Conservation (phyloP, 768 basidiomycete genomes). For the Leucocoprinus sp. region DNA sequence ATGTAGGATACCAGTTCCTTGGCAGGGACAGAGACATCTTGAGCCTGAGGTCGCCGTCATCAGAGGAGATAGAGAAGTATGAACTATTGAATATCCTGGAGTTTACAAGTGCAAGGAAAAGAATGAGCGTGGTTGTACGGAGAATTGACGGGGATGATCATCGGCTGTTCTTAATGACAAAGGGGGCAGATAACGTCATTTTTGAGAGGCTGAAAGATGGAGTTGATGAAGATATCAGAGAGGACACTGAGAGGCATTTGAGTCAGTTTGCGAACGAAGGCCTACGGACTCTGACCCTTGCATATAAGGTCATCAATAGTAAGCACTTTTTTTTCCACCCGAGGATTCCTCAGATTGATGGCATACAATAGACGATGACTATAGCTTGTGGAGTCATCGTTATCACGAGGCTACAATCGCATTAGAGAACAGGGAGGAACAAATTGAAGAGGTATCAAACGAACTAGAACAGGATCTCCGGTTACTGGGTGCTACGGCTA, state of each 20-base stretch:
- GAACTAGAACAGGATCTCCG: constrained; percentile 74
- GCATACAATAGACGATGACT: constrained; percentile 54
- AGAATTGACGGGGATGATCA: constrained; percentile 52
- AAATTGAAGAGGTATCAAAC: constrained; percentile 68
- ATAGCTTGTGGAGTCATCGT: constrained; percentile 64
- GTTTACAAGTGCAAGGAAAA: constrained; percentile 86
- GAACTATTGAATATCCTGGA: constrained; percentile 90
- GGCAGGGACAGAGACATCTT: constrained; percentile 81
- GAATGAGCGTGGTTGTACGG: constrained; percentile 89
- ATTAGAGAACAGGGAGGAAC: constrained; percentile 70
- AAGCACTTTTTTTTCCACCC: constrained; percentile 15
- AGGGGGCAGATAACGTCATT: constrained; percentile 95
- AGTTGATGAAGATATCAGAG: constrained; percentile 49
- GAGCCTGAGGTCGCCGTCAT: constrained; percentile 68
- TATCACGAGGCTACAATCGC: constrained; percentile 76
- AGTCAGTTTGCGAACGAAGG: constrained; percentile 82
- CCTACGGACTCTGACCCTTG: constrained; percentile 85
- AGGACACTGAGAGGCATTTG: constrained; percentile 72
- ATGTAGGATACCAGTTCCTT: constrained; percentile 87
- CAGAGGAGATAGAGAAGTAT: constrained; percentile 60
- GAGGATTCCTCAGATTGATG: constrained; percentile 1
- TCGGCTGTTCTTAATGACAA: constrained; percentile 65
- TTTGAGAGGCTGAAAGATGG: constrained; percentile 78
- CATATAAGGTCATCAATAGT: constrained; percentile 77
- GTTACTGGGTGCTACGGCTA: constrained; percentile 90